A percentile compares a stretch with the other conserved stretches of the same genome.
Evolutionary conservation across 2,329 filamentous ascomycete genomes (phyloP).

Genomic region (Colletotrichum coccodes): DNA sequence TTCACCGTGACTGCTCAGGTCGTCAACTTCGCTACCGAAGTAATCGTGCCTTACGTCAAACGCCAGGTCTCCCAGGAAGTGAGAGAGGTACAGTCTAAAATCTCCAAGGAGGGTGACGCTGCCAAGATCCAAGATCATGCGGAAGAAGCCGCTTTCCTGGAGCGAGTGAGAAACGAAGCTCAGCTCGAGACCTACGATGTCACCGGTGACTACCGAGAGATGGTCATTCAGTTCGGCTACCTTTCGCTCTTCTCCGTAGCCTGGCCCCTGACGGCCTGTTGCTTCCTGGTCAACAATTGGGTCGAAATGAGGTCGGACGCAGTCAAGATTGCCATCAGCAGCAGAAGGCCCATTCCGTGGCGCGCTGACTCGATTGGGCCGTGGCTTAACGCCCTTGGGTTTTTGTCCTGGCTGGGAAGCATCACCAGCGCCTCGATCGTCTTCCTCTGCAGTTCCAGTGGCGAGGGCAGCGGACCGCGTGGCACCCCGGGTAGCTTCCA

Average conservation of each 20-base stretch:
- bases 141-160: constrained; percentile 84
- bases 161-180: constrained; percentile 84
- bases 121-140: constrained; percentile 69
- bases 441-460: constrained; percentile 89
- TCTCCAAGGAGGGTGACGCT: constrained; percentile 61
- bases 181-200: constrained; percentile 89
- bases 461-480: constrained; percentile 70
- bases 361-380: constrained; percentile 94
- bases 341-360: constrained; percentile 89
- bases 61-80: constrained; percentile 81
- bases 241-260: constrained; percentile 91
- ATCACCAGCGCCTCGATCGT: constrained; percentile 88
- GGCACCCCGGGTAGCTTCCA: constrained; percentile 77
- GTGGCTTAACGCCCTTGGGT: constrained; percentile 86
- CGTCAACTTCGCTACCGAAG: constrained; percentile 86
- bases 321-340: constrained; percentile 91
- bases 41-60: constrained; percentile 86
- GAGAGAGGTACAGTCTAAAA: constrained; percentile 75
- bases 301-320: constrained; percentile 93
- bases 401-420: constrained; percentile 94
- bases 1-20: constrained; percentile 95
- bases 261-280: constrained; percentile 92
- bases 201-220: constrained; percentile 89
- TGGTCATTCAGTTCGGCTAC: constrained; percentile 89
- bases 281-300: constrained; percentile 96